These are phyloP conservation scores for Colletotrichum sp. DNA, from an alignment of 2,329 filamentous ascomycete species.

Conservation along the genomic window DNA sequence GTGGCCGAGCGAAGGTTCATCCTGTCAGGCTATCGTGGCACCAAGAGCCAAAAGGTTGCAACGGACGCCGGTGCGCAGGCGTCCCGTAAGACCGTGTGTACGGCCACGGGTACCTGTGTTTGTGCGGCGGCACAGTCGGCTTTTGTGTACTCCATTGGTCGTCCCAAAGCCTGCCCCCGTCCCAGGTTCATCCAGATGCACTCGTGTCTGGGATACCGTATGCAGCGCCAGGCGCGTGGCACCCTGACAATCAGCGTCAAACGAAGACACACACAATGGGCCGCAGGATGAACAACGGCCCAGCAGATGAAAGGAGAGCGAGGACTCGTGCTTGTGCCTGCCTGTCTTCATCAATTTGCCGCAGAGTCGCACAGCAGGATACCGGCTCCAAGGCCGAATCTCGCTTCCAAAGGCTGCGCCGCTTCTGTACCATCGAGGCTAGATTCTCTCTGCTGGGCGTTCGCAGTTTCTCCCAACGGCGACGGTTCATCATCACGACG, in stretches of 20 bases:
- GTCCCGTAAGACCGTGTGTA: not conserved
- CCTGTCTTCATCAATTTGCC: not conserved
- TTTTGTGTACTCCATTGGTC: not conserved
- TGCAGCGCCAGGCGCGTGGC: conserved; percentile 1
- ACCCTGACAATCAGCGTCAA: conserved; percentile 8
- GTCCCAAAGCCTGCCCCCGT: not conserved
- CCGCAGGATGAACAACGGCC: not conserved
- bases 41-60: not conserved
- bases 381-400: not conserved
- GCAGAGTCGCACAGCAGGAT: not conserved
- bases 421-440: not conserved
- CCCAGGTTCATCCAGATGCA: not conserved
- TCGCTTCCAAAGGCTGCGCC: not conserved
- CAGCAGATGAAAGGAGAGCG: not conserved
- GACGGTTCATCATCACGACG: not conserved
- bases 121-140: not conserved
- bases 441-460: not conserved
- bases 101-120: conserved; percentile 6
- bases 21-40: conserved; percentile 12
- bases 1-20: conserved; percentile 14
- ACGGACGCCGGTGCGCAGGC: conserved; percentile 12
- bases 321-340: not conserved
- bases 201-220: not conserved
- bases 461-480: not conserved
- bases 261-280: not conserved